Base-by-base conservation (phyloP, 257 asterid genomes). In the Prunella vulgaris region DNA sequence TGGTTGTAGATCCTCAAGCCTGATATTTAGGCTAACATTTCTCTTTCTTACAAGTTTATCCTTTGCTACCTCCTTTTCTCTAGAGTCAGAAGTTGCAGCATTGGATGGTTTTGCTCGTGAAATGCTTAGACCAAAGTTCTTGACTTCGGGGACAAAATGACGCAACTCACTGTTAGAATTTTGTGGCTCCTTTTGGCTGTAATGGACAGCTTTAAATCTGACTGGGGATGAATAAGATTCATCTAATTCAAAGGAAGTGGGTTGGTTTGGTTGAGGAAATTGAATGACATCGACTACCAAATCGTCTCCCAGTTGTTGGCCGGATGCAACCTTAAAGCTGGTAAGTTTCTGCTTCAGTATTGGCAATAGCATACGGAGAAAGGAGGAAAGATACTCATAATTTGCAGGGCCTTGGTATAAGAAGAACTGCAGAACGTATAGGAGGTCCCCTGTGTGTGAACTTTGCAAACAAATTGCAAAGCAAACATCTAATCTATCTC, bases 381-480 rank as follows among this genome's bases (percentile, higher is more conserved):
- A 25, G 2, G 49, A 37, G 0, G 22, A 2, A 2, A 46, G n/a
- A 12, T 60, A 25, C 4, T 51, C 66, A 35, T 17, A 5, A 2
- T 21, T 68, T 10, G 49, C 1, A 14, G 52, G 25, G 0, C 54
- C 27, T 60, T 37, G 60, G 68, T 49, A 0, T 12, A 66, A 69
- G 21, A 66, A 74, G 56, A 46, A 66, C 68, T 74, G 24, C 0
- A 66, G 0, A 24, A 66, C 27, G 35, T 74, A 74, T 5, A 57
- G 28, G 18, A 30, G 46, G 40, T 74, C 7, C 1, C 68, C 57
- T 2, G 10, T 48, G 64, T 32, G n/a, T n/a, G n/a, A n/a, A n/a
- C n/a, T n/a, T n/a, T n/a, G n/a, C n/a, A 74, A 74, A 24, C 78
- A 66, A 14, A 73, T 57, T 10, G 68, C 73, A 44, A 74, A 74